Evolutionary conservation across 176 grass and related monocot species (phyloP).

Genomic region (Oryza longistaminata): DNA sequence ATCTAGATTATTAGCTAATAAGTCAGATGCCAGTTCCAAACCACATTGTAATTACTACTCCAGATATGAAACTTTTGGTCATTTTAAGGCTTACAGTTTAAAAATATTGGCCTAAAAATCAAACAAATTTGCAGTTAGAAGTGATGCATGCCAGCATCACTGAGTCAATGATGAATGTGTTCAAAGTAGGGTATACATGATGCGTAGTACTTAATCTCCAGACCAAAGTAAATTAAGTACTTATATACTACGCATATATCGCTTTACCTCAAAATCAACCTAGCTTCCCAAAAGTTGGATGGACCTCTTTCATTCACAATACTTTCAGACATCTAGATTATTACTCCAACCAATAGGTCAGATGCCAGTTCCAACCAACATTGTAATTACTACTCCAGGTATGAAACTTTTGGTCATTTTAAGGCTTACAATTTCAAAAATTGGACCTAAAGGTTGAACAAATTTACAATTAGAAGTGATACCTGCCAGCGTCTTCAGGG

Average conservation of each 20-base stretch:
- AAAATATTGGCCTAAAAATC: too few relatives aligned
- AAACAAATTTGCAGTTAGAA: too few relatives aligned
- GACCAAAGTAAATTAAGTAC: background rate
- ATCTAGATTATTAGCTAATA: too few relatives aligned
- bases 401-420: background rate
- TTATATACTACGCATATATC: background rate
- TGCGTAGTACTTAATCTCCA: background rate
- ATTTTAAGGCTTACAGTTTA: too few relatives aligned
- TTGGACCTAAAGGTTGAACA: background rate
- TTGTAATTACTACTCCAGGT: background rate
- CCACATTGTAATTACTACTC: too few relatives aligned
- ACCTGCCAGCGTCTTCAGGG: constrained; percentile 95
- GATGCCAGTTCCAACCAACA: background rate
- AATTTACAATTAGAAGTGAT: background rate
- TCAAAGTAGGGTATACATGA: background rate
- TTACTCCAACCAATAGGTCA: background rate
- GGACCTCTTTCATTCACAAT: background rate
- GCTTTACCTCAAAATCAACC: constrained; percentile 8
- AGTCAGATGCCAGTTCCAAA: too few relatives aligned
- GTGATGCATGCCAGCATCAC: too few relatives aligned
- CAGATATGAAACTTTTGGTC: too few relatives aligned
- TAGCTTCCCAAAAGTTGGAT: background rate
- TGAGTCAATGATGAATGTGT: background rate
- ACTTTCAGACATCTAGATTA: background rate
- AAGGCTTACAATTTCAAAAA: background rate